phyloP scores from a whole-genome alignment of 2,329 filamentous ascomycete genomes.

The Aspergillus caelatus region DNA sequence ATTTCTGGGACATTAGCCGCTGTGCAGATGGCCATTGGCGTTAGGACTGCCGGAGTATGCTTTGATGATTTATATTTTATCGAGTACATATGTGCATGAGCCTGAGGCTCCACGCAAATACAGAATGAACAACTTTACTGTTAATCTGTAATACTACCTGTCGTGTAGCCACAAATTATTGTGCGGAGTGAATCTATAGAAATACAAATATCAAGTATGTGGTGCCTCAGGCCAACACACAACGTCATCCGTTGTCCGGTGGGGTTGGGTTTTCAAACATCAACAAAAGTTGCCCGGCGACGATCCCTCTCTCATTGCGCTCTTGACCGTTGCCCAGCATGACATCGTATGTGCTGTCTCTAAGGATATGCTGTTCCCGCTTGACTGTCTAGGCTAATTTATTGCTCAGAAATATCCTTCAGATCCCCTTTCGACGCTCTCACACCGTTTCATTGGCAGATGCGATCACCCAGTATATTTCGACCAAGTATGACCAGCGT shows the following conservation, averaged over 20 bases:
- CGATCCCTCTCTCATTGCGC: conserved; percentile 19
- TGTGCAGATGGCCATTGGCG: conserved; percentile 1
- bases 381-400: conserved; percentile 1
- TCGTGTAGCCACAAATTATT: not conserved
- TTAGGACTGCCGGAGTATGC: conserved; percentile 10
- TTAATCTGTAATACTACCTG: not conserved
- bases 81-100: conserved; percentile 27
- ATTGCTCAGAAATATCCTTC: conserved; percentile 56
- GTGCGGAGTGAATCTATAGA: not conserved
- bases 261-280: conserved; percentile 29
- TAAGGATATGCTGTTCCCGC: not conserved
- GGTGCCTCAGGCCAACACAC: conserved; percentile 28
- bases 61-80: conserved; percentile 13
- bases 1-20: not conserved
- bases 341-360: conserved; percentile 36
- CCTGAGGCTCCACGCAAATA: conserved; percentile 27
- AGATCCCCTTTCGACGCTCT: conserved; percentile 86
- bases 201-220: conserved; percentile 1
- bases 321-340: conserved; percentile 26
- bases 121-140: conserved; percentile 16
- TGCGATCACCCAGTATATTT: conserved; percentile 93
- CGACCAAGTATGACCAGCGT: conserved; percentile 97
- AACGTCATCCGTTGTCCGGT: conserved; percentile 39
- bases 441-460: conserved; percentile 75
- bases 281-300: conserved; percentile 30